phyloP scores from a whole-genome alignment of 495 filamentous ascomycete species.

The Tuber brumale region DNA sequence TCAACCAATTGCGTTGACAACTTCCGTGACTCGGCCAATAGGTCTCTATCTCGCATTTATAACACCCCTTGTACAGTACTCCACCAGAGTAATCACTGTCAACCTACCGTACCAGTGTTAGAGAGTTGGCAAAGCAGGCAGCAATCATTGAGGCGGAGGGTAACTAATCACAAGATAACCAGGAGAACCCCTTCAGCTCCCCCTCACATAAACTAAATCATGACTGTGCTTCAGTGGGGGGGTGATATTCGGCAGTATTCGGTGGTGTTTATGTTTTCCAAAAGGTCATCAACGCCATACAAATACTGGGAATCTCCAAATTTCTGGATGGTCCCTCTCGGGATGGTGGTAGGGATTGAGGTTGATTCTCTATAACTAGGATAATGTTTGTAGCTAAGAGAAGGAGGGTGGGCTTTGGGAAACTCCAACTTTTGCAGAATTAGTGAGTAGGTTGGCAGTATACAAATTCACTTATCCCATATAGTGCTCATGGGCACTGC shows the following conservation, averaged over 20 bases:
- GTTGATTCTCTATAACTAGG: background rate
- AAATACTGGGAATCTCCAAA: background rate
- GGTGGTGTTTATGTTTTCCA: background rate
- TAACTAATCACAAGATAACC: too few relatives aligned
- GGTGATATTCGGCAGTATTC: background rate
- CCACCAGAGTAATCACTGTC: too few relatives aligned
- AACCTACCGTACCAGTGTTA: too few relatives aligned
- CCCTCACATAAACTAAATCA: background rate
- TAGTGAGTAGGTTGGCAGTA: background rate
- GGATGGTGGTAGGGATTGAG: background rate
- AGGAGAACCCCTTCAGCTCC: too few relatives aligned
- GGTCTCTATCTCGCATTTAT: too few relatives aligned
- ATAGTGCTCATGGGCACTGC: background rate
- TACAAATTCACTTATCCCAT: background rate
- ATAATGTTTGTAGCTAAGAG: background rate
- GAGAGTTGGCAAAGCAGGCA: too few relatives aligned
- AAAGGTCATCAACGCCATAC: background rate
- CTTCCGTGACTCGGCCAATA: too few relatives aligned
- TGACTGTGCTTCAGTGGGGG: background rate
- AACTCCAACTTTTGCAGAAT: background rate
- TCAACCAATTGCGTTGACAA: too few relatives aligned
- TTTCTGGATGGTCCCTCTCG: background rate
- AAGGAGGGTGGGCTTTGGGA: background rate
- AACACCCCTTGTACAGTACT: too few relatives aligned
- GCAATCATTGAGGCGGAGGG: too few relatives aligned